Conservation (phyloP, 768 basidiomycete species). For the Lactarius evosmus region DNA sequence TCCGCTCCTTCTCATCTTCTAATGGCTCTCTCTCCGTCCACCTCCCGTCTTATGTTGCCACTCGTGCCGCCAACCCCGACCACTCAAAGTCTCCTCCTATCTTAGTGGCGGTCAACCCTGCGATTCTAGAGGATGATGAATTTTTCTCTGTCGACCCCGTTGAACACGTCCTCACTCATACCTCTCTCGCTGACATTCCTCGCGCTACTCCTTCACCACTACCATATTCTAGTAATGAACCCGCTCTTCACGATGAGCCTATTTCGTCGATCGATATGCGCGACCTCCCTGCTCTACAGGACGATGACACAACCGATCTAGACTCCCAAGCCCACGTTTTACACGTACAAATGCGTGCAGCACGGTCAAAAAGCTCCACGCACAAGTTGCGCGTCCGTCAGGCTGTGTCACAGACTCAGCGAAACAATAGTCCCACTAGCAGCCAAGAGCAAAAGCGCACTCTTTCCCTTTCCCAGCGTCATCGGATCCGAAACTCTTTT, state of each 20-base stretch:
- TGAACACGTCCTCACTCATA: slow-evolving; percentile 25
- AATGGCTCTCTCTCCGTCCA: slow-evolving; percentile 31
- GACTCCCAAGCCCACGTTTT: slow-evolving; percentile 13
- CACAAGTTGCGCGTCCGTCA: slow-evolving; percentile 14
- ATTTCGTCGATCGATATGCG: slow-evolving; percentile 35
- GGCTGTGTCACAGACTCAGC: slow-evolving; percentile 9
- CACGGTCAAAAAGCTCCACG: slow-evolving; percentile 7
- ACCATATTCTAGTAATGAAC: slow-evolving; percentile 14
- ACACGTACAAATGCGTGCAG: slow-evolving; percentile 19
- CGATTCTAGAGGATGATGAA: slow-evolving; percentile 36
- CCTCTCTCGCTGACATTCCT: slow-evolving; percentile 33
- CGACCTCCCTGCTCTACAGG: slow-evolving; percentile 33
- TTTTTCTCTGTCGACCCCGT: slow-evolving; percentile 10
- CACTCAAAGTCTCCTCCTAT: slow-evolving; percentile 13
- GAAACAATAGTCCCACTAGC: slow-evolving; percentile 2
- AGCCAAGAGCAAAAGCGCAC: slow-evolving; percentile 1
- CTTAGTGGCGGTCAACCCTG: slow-evolving; percentile 30
- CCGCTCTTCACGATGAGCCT: slow-evolving; percentile 29
- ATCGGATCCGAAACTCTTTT: slow-evolving; percentile 5
- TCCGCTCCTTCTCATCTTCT: slow-evolving; percentile 32
- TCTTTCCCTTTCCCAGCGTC: slow-evolving; percentile 3
- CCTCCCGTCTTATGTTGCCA: not conserved
- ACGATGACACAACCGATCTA: slow-evolving; percentile 30
- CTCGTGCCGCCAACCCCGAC: slow-evolving; percentile 6
- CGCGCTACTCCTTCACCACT: slow-evolving; percentile 24